Base-by-base conservation (phyloP, 495 filamentous ascomycete species). In the Astrocystis sublimbata region DNA sequence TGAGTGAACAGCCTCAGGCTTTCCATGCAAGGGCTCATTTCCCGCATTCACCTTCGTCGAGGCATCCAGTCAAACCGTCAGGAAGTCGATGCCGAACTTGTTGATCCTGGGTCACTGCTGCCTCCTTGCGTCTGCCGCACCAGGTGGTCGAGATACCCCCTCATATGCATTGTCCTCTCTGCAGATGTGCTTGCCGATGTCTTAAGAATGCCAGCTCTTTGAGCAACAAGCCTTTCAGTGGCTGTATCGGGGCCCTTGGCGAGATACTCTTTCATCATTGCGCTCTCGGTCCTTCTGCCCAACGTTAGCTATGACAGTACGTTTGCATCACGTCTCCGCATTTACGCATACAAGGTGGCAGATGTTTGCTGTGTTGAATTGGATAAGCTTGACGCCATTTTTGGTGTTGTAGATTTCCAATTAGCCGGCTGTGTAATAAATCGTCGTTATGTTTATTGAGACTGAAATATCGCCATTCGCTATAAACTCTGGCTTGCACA, bases 191-290 rank as follows among this genome's bases (percentile, higher is more conserved):
- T 38, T 31, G 38, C 31, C 15, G 36, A 33, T 28, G 52, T 28
- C 6, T 30, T 41, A n/a, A 36, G 12, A 24, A 30, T 13, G 21
- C 31, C 57, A 0, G 31, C 31, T 1, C 28, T 23, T 41, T 50
- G 57, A 49, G 45, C 45, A n/a, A 60, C 59, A 1, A 71, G 68
- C 12, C 68, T 66, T 9, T 71, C 68, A 4, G 68, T 65, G 7
- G 64, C 49, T 2, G 66, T 68, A 23, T 55, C 59, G 15, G 68
- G 68, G 5, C 15, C 41, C 28, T 46, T 57, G 30, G 58, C 52
- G 41, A 71, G 68, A 23, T 71, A 71, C 2, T 40, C 36, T 30
- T 33, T 65, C 61, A 71, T 62, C 64, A 62, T 65, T 36, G 50
- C 66, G 4, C 63, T 50, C 5, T 42, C 36, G n/a, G 10, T 26